These are phyloP conservation scores for Usnea hakonensis DNA, from an alignment of 495 filamentous ascomycete genomes.

Conservation along the genomic window DNA sequence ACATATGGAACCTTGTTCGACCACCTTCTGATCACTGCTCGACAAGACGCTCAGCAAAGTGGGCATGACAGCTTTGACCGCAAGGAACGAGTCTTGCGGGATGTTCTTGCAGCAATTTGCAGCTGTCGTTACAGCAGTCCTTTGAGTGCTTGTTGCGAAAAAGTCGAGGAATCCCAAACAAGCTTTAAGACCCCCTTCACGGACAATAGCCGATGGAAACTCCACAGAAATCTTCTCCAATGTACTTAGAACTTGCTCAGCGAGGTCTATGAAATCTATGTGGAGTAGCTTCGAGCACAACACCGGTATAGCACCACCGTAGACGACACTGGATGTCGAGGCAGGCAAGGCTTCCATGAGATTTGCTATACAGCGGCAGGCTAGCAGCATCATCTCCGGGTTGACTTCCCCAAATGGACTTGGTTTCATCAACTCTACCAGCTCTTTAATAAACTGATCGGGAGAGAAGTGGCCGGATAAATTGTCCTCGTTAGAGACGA, in stretches of 20 bases:
- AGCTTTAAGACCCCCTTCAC: conserved; percentile 88
- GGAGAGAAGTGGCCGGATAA: conserved; percentile 92
- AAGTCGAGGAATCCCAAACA: conserved; percentile 95
- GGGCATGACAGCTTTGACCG: conserved; percentile 90
- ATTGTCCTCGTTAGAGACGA: conserved; percentile 95
- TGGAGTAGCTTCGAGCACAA: conserved; percentile 90
- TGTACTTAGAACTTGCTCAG: conserved; percentile 93
- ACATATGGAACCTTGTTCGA: conserved; percentile 93
- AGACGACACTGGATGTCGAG: conserved; percentile 90
- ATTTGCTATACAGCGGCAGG: conserved; percentile 93
- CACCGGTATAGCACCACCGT: conserved; percentile 88
- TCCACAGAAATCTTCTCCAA: conserved; percentile 96
- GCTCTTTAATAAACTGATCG: conserved; percentile 90
- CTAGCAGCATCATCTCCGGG: conserved; percentile 94
- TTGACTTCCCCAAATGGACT: conserved; percentile 83
- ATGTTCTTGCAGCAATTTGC: conserved; percentile 98
- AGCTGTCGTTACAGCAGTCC: conserved; percentile 92
- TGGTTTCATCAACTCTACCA: conserved; percentile 87
- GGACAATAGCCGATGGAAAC: conserved; percentile 91
- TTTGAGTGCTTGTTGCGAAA: conserved; percentile 93
- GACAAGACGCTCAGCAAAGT: conserved; percentile 80
- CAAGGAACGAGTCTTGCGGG: conserved; percentile 82
- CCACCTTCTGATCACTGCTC: conserved; percentile 91
- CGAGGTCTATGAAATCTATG: conserved; percentile 92
- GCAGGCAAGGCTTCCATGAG: conserved; percentile 94